Base-by-base conservation (phyloP, 2,329 filamentous ascomycete genomes). In the Xylaria sp. region DNA sequence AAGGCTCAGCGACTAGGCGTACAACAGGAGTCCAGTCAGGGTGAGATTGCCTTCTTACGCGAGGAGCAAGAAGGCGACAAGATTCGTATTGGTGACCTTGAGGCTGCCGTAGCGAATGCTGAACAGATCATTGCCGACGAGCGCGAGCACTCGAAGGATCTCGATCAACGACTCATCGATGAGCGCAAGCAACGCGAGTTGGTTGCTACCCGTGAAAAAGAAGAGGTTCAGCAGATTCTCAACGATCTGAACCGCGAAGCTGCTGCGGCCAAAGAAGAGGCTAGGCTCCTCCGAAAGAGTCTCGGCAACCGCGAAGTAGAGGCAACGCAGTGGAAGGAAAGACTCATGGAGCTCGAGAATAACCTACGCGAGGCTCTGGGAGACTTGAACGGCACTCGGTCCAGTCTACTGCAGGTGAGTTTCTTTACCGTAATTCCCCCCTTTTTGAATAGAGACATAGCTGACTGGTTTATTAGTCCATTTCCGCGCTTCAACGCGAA, bases 61-160 rank as follows among this genome's bases (percentile, higher is more conserved):
- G 94, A 99, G 72, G 94, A 99, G 77, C 94, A 99, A 74, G 94
- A 99, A 75, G 85, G 84, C 16, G 94, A 99, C 78, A 99, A 99
- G 81, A 96, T 99, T 72, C 92, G 92, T 75, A 97, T 99, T 69
- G 91, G 93, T 44, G 92, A 97, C 70, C 80, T 97, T 6, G 92
- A 97, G 71, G 90, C 91, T 7, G 86, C 88, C 11, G 77, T 97
- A 44, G 89, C 90, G 68, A 88, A 85, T 59, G 83, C 86, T n/a
- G 89, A 95, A 72, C 85, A 91, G 69, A 84, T 79, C 53, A 78
- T 96, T n/a, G 84, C 89, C 59, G 92, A 94, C 55, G 92, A 96
- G 73, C 89, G 88, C 73, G 92, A 97, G 62, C 86, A 85, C 52
- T 80, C 82, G 16, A 81, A 79, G 69, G 89, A 92, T 67, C 78